Base-by-base conservation (phyloP, 768 basidiomycete genomes). In the Mycena galericulata region DNA sequence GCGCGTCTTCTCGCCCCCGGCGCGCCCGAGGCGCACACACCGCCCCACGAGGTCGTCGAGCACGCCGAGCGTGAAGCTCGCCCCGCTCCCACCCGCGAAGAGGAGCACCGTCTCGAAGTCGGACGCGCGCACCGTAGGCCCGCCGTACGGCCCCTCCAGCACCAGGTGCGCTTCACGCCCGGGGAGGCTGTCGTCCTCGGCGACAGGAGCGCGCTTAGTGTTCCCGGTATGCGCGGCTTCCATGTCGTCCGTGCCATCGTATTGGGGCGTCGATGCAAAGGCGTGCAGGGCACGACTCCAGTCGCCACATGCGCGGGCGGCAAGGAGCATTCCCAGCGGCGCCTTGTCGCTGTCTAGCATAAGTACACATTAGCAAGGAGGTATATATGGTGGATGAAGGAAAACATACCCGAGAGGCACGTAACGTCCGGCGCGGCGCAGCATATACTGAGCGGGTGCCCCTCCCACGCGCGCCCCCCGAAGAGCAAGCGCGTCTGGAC, bases 71-170 rank as follows among this genome's bases (percentile, higher is more conserved):
- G 90, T 90, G 76, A 96, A 96, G 2, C 94, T 95, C 55, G 89
- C 87, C 0, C 96, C 96, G 10, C 91, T 90, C 2, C 96, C 96
- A 1, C 96, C 96, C 1, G 94, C 90, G 29, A 97, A 80, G 29
- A 97, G 82, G 15, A 96, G 70, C 20, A 89, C 92, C 20, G 84
- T 88, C 78, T 95, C 95, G 65, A 89, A 92, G 34, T 83, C 79
- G 1, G 87, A 89, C 17, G 94, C 79, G 73, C 94, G 92, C 66
- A 96, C 75, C 22, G 88, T 85, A 24, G 89, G 90, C 0, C 95
- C 94, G 3, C 94, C 95, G 74, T 96, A 96, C 0, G 96, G 95
- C 1, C 95, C 96, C 64, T 96, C 95, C 51, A 97, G 74, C 85
- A 95, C 89, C 38, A 95, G 91, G 26, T 90, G 90, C 1, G 92